A percentile compares a stretch with the other conserved stretches of the same genome.
Conservation (phyloP, 176 grass and related monocot species). For the Poa pratensis region DNA sequence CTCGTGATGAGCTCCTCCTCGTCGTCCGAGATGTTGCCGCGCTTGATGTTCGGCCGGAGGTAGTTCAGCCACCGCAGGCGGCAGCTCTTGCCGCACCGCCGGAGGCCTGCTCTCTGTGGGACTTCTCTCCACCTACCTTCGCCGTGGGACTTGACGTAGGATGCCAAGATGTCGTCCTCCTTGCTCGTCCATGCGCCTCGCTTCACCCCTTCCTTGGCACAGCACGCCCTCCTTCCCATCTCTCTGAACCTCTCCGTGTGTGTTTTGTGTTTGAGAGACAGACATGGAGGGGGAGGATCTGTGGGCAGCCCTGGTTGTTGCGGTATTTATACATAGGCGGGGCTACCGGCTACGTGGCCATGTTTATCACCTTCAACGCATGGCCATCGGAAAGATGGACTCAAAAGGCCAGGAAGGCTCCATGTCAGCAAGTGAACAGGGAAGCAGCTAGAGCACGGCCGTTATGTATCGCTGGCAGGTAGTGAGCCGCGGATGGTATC, state of each 20-base stretch:
- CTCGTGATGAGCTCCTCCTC: slow-evolving; percentile 91
- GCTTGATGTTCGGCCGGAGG: slow-evolving; percentile 81
- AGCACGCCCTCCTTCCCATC: slow-evolving; percentile 81
- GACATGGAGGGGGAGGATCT: neutral
- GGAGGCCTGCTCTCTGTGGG: slow-evolving; percentile 53
- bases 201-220: slow-evolving; percentile 72
- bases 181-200: slow-evolving; percentile 73
- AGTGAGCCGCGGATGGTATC: neutral
- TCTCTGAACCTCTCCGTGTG: neutral
- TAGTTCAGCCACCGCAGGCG: slow-evolving; percentile 84
- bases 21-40: slow-evolving; percentile 77
- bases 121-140: slow-evolving; percentile 80
- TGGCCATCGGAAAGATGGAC: neutral
- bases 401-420: neutral
- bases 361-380: neutral
- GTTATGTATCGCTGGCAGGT: neutral
- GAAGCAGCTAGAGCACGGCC: neutral
- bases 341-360: slow-evolving; percentile 8
- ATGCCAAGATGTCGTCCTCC: slow-evolving; percentile 63
- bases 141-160: slow-evolving; percentile 72
- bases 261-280: neutral
- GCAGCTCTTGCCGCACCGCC: slow-evolving; percentile 88
- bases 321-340: slow-evolving; percentile 24
- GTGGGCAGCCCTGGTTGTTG: neutral
- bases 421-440: neutral